Evolutionary conservation across 148 eudicot genomes (phyloP), one percentile per base, ranked within the genome.

Genomic region (Fallopia convolvulus): DNA sequence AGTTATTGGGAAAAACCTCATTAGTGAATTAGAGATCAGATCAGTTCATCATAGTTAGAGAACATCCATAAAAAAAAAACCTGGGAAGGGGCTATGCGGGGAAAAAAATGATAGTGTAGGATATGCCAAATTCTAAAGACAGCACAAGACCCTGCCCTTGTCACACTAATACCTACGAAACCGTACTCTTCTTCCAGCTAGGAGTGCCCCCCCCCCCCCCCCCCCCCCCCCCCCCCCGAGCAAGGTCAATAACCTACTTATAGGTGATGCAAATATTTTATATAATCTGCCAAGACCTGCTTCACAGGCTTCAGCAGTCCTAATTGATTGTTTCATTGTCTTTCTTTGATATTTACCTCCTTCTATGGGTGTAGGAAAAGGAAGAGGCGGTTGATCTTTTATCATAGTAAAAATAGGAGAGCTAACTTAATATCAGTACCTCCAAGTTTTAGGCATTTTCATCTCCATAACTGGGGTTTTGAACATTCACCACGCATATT

Each of bases 41-140:
- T 63, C 23, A 61, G 36, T 61, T 61, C 70, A 61, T 61, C 46
- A 68, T 68, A 68, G 44, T 15, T 61, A 63, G 36, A 68, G 72
- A 68, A 30, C 41, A 14, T 17, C 42, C 40, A 30, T 39, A 17
- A 17, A 39, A 26, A 26, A 36, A 5, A 33, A 15, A 15, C 39
- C 46, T 6, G 17, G 9, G 9, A 33, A 68, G 44, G 20, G 44
- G 15, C 20, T 15, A 33, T 68, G 44, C 44, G 5, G 20, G 46
- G 15, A 3, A 68, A 33, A 7, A 39, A 1, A 17, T 17, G 23
- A 30, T 26, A 12, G 72, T 39, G 4, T 20, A 21, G 13, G 8
- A 21, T 58, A 58, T 68, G 44, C 72, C 72, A 14, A 26, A 26
- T 26, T 26, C 70, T 26, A 26, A 26, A 61, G 39, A 61, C 36